These are phyloP conservation scores for Pseudocercospora fuligena DNA, from an alignment of 2,329 filamentous ascomycete genomes.

Conservation along the genomic window DNA sequence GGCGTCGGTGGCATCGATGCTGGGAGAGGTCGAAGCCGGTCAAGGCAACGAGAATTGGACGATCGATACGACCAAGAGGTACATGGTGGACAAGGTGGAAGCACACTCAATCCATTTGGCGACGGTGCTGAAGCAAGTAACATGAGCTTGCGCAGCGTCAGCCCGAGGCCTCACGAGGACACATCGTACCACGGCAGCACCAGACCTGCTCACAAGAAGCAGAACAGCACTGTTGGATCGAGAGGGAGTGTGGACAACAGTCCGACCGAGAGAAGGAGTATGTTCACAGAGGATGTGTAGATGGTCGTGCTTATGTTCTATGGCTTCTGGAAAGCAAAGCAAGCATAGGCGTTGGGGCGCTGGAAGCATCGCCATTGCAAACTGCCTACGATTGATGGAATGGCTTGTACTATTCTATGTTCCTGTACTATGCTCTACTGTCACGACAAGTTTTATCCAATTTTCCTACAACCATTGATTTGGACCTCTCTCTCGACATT, in stretches of 20 bases:
- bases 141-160: conserved; percentile 70
- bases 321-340: conserved; percentile 10
- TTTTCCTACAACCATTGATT: not conserved
- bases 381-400: not conserved
- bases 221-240: conserved; percentile 40
- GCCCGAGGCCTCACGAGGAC: conserved; percentile 68
- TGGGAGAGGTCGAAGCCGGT: conserved; percentile 53
- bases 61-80: conserved; percentile 53
- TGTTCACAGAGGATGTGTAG: conserved; percentile 72
- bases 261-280: conserved; percentile 70
- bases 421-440: not conserved
- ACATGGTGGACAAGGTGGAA: conserved; percentile 41
- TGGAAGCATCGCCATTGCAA: not conserved
- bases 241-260: conserved; percentile 53
- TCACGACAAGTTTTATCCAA: not conserved
- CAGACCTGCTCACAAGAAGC: conserved; percentile 42
- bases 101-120: conserved; percentile 68
- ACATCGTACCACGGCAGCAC: conserved; percentile 54
- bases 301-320: not conserved
- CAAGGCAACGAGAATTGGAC: conserved; percentile 54
- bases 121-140: conserved; percentile 69
- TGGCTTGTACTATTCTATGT: not conserved
- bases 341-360: conserved; percentile 9
- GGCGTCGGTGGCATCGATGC: conserved; percentile 43
- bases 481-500: not conserved